Base-by-base conservation (phyloP, 2,329 filamentous ascomycete genomes). In the Madurella mycetomatis region DNA sequence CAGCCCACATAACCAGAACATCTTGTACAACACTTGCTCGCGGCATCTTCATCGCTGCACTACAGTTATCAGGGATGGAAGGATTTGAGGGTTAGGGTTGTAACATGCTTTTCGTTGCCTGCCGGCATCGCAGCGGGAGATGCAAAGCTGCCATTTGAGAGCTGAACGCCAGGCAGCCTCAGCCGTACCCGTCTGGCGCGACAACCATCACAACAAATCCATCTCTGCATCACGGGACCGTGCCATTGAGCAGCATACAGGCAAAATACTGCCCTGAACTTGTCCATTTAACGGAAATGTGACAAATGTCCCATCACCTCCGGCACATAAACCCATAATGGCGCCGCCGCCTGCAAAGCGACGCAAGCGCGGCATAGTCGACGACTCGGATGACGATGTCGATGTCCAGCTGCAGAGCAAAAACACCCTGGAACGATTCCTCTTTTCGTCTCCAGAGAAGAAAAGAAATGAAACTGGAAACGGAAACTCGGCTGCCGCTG, bases 331-430 rank as follows among this genome's bases (percentile, higher is more conserved):
- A 15, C 56, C 57, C 60, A 66, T 64, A 60, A 84, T 84, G 81
- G 77, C 78, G 64, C 79, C 80, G 70, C 76, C 78, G 70, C 76
- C 78, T 59, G 72, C 79, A 66, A 82, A 82, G 60, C 61, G 62
- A 57, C 60, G 62, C 57, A 64, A 62, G 54, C 61, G 61, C 47
- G 47, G 55, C 49, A 53, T 64, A 45, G 47, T 64, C 46, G 62
- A 64, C 37, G 58, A 61, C n/a, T 57, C 59, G 5, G 61, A 62
- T 17, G 61, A 60, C 42, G 50, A 58, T 41, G 50, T 56, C 46
- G 50, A 55, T 32, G 25, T 42, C 43, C 41, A 52, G 34, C 18
- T 49, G 30, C 42, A 51, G 55, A 56, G 41, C 34, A 67, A 63
- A 53, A 70, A 81, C 59, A 81, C 76, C 18, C 67, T 83, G 25